These are phyloP conservation scores for Pseudopediastrum boryanum DNA, from an alignment of 139 green algal genomes.

Conservation along the genomic window DNA sequence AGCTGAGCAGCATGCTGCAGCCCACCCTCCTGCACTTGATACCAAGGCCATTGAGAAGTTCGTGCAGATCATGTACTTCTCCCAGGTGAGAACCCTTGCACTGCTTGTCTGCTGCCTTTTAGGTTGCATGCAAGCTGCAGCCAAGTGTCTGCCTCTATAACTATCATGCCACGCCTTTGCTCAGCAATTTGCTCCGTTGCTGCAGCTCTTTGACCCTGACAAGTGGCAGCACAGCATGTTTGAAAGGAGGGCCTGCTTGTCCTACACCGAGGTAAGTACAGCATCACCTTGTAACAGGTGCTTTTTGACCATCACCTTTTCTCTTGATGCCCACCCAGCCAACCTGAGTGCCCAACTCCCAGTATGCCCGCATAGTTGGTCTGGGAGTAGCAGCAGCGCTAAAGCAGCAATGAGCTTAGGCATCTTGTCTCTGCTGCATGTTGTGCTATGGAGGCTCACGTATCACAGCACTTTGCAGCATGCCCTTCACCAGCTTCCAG, in stretches of 20 bases:
- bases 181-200: not conserved
- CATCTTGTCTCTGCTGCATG: not conserved
- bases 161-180: not conserved
- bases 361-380: no score
- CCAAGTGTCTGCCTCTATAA: not conserved
- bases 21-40: not conserved
- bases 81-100: constrained; percentile 25
- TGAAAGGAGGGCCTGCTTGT: constrained; percentile 7
- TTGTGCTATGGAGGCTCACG: not conserved
- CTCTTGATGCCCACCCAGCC: no score
- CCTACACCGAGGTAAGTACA: not conserved
- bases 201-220: constrained; percentile 34
- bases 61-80: constrained; percentile 40
- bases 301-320: not conserved
- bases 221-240: constrained; percentile 13
- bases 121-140: not conserved
- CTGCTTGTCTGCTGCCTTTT: not conserved
- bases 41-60: constrained; percentile 6
- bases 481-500: no score
- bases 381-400: not conserved
- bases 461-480: not conserved
- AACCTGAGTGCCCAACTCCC: no score
- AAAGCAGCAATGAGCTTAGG: not conserved
- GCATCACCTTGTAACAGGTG: constrained; percentile 3
- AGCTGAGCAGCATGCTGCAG: constrained; percentile 25